Evolutionary conservation across 768 basidiomycete species (phyloP).

Genomic region (Psilocybe sp.): DNA sequence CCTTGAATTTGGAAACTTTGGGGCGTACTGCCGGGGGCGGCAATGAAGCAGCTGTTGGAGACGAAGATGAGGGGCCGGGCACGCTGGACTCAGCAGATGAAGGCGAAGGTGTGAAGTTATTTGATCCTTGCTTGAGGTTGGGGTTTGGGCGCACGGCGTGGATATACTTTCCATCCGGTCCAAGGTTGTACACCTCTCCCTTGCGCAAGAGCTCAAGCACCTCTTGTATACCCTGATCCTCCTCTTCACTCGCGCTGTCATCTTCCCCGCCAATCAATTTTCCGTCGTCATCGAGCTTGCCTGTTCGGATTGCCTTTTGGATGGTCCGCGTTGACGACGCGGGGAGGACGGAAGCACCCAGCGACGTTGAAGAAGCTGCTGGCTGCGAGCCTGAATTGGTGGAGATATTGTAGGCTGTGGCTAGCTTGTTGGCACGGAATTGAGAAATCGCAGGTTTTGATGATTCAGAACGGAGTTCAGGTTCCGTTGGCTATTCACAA

Average conservation of each 20-base stretch:
- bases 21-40: conserved; percentile 28
- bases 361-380: conserved; percentile 27
- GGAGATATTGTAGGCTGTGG: conserved; percentile 45
- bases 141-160: conserved; percentile 20
- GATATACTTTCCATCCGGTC: conserved; percentile 39
- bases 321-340: conserved; percentile 44
- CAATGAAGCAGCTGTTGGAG: conserved; percentile 13
- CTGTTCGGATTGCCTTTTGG: conserved; percentile 51
- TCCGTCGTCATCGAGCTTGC: conserved; percentile 48
- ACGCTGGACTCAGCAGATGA: not conserved
- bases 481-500: conserved; percentile 6
- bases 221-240: conserved; percentile 47
- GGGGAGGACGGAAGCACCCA: conserved; percentile 42
- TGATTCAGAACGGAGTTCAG: conserved; percentile 6
- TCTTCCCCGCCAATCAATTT: conserved; percentile 49
- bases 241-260: conserved; percentile 58
- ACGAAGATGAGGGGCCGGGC: conserved; percentile 1
- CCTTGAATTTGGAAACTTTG: conserved; percentile 50
- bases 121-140: not conserved
- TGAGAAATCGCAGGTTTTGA: conserved; percentile 56
- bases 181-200: conserved; percentile 52
- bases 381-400: conserved; percentile 13
- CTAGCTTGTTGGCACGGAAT: conserved; percentile 61
- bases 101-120: not conserved
- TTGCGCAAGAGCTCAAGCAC: conserved; percentile 48